phyloP scores from a whole-genome alignment of 2,329 filamentous ascomycete species.

The Colletotrichum sp. region DNA sequence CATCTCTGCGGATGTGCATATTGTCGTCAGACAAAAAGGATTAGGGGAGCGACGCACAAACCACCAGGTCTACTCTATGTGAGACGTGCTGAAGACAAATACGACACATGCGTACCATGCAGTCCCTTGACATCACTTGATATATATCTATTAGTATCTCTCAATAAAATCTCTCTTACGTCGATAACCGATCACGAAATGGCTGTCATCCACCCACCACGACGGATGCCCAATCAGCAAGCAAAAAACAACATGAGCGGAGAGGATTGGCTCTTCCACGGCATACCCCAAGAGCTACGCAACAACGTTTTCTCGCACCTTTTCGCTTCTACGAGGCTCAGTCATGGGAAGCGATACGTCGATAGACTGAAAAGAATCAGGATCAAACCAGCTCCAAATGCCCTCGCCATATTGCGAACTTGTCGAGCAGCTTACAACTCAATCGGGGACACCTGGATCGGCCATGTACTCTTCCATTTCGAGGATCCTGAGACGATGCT shows the following conservation, averaged over 20 bases:
- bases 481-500: background rate
- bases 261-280: background rate
- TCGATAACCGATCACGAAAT: background rate
- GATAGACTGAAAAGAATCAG: background rate
- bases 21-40: background rate
- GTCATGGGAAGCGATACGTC: background rate
- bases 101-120: background rate
- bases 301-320: background rate
- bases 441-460: background rate
- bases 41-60: background rate
- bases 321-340: background rate
- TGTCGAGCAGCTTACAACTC: background rate
- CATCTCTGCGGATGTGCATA: background rate
- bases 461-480: background rate
- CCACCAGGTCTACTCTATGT: background rate
- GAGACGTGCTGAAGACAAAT: background rate
- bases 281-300: background rate
- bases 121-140: background rate
- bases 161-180: background rate
- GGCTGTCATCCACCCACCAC: background rate
- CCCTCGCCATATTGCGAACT: background rate
- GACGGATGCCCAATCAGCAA: background rate
- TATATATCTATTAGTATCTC: background rate
- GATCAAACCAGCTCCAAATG: background rate
- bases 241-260: background rate